These are phyloP conservation scores for Mrakiaceae sp. DNA, from an alignment of 1,284 basidiomycete genomes.

Conservation along the genomic window DNA sequence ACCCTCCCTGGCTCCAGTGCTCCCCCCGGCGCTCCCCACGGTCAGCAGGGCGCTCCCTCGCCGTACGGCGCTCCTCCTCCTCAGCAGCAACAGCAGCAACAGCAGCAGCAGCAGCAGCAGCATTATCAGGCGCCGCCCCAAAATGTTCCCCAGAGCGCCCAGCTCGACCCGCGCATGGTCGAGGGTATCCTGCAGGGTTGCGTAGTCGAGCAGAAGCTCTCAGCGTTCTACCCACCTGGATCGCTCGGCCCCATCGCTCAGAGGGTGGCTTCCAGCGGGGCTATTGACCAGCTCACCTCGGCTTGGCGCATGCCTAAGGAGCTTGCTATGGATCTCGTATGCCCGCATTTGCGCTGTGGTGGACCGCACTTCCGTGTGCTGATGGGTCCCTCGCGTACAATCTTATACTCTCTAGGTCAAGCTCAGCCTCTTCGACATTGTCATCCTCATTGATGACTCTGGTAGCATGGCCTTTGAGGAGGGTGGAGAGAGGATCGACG, in stretches of 20 bases:
- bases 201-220: conserved; percentile 33
- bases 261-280: conserved; percentile 33
- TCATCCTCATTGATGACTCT: conserved; percentile 37
- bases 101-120: conserved; percentile 18
- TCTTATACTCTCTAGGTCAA: conserved; percentile 22
- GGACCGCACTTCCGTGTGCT: no score
- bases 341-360: no score
- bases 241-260: conserved; percentile 36
- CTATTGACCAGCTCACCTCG: conserved; percentile 32
- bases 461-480: conserved; percentile 17
- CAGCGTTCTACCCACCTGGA: conserved; percentile 38
- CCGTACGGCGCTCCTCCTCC: conserved; percentile 18
- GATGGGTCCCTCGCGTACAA: background rate
- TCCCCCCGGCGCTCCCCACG: conserved; percentile 19
- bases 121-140: background rate
- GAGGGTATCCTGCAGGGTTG: conserved; percentile 13
- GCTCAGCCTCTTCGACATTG: conserved; percentile 34
- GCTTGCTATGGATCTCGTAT: conserved; percentile 33
- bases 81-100: conserved; percentile 16
- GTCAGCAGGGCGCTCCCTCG: conserved; percentile 18
- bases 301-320: conserved; percentile 36
- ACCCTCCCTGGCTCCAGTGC: conserved; percentile 19
- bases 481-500: conserved; percentile 34
- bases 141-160: background rate
- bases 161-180: conserved; percentile 12